Percentiles rank a stretch among this genome's conserved stretches.
These are phyloP conservation scores for Magnaporthiopsis poae DNA, from an alignment of 2,329 filamentous ascomycete species.

Conservation along the genomic window DNA sequence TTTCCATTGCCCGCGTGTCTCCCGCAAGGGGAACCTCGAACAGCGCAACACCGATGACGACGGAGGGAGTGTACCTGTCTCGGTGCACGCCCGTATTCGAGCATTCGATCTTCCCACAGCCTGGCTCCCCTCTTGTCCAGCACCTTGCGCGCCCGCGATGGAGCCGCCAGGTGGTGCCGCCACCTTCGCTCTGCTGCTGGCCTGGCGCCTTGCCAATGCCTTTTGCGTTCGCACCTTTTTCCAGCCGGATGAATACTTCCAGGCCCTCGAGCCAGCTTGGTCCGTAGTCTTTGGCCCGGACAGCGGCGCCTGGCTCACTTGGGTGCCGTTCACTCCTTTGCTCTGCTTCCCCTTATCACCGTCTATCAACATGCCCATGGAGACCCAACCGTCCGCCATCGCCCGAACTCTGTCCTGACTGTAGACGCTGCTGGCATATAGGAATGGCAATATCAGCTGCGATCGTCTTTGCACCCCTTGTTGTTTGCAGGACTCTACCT, in stretches of 20 bases:
- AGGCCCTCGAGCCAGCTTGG: constrained; percentile 92
- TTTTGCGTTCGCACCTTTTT: constrained; percentile 80
- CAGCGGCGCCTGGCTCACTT: constrained; percentile 86
- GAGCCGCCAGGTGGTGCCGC: neutral
- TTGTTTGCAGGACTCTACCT: constrained; percentile 73
- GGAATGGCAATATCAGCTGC: constrained; percentile 86
- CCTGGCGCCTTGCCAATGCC: constrained; percentile 70
- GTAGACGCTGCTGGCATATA: constrained; percentile 26
- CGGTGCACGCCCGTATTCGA: too few relatives aligned
- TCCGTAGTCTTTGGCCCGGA: constrained; percentile 66
- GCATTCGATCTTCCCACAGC: too few relatives aligned
- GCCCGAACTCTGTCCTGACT: constrained; percentile 6
- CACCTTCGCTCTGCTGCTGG: constrained; percentile 37
- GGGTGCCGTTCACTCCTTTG: constrained; percentile 49
- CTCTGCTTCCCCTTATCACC: neutral
- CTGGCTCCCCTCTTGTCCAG: neutral
- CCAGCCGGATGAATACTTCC: constrained; percentile 96
- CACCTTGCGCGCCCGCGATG: constrained; percentile 9
- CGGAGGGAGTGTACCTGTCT: too few relatives aligned
- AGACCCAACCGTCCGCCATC: neutral
- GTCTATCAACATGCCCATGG: neutral
- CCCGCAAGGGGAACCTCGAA: too few relatives aligned
- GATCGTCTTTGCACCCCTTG: constrained; percentile 83
- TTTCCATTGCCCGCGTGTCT: too few relatives aligned
- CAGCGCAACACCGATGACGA: too few relatives aligned